Conservation (phyloP, 1,284 basidiomycete species). For the Cutaneotrichosporon mucoides region DNA sequence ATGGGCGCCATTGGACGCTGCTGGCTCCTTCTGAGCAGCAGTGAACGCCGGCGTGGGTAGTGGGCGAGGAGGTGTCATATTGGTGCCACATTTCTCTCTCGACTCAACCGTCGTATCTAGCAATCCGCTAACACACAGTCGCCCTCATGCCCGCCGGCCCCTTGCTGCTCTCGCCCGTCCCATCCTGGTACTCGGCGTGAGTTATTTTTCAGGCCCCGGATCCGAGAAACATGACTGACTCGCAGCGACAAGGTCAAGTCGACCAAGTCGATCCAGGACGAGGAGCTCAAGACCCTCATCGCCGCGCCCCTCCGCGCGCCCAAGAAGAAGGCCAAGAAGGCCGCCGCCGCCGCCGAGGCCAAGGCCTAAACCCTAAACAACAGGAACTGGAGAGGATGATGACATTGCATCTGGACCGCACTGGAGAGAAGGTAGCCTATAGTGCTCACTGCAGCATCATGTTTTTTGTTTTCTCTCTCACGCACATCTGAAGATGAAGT, state of each 20-base stretch:
- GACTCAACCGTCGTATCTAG: background rate
- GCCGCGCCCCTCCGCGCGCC: slow-evolving; percentile 75
- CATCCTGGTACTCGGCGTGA: slow-evolving; percentile 83
- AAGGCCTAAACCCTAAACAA: slow-evolving; percentile 3
- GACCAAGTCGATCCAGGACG: slow-evolving; percentile 82
- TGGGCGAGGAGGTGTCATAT: slow-evolving; percentile 48
- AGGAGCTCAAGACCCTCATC: slow-evolving; percentile 73
- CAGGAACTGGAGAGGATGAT: background rate
- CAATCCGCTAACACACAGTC: slow-evolving; percentile 52
- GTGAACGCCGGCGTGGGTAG: slow-evolving; percentile 24
- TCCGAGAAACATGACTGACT: slow-evolving; percentile 2
- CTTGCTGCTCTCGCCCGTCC: slow-evolving; percentile 74
- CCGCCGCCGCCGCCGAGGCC: slow-evolving; percentile 52
- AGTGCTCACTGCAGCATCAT: slow-evolving; percentile 2
- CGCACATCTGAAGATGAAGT: background rate
- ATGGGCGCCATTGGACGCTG: slow-evolving; percentile 18
- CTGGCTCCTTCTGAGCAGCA: slow-evolving; percentile 34
- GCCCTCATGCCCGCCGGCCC: slow-evolving; percentile 82
- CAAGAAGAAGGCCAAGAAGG: slow-evolving; percentile 85
- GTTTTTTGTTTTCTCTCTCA: background rate
- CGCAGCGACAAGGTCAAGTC: slow-evolving; percentile 62
- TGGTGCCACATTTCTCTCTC: slow-evolving; percentile 34
- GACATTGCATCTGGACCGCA: background rate
- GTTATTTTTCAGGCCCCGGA: slow-evolving; percentile 2
- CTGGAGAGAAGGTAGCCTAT: slow-evolving; percentile 1